These are phyloP conservation scores for Blakeslea trispora DNA, from an alignment of 371 early-diverging fungal genomes.

Conservation along the genomic window DNA sequence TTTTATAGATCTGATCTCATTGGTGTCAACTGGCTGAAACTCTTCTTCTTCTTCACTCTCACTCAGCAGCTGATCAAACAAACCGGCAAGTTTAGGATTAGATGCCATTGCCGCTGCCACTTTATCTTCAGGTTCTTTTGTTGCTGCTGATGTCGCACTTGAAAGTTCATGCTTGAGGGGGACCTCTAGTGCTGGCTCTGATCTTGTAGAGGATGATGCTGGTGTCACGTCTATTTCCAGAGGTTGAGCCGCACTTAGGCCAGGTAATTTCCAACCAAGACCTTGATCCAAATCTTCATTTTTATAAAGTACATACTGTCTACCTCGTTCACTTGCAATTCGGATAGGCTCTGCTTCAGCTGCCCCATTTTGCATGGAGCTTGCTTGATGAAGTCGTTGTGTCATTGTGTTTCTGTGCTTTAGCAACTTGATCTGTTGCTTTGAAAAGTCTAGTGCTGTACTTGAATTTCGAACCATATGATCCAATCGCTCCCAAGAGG, in stretches of 20 bases:
- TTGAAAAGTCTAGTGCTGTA: conserved; percentile 86
- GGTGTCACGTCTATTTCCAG: conserved; percentile 23
- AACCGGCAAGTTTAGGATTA: conserved; percentile 38
- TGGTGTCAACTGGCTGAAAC: neutral
- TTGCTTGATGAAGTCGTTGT: conserved; percentile 72
- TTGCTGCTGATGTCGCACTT: neutral
- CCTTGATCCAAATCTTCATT: conserved; percentile 71
- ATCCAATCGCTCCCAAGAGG: conserved; percentile 75
- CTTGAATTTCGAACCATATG: conserved; percentile 68
- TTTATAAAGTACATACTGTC: conserved; percentile 82
- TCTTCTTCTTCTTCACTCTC: conserved; percentile 18
- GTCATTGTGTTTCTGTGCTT: conserved; percentile 87
- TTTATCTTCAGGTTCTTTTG: conserved; percentile 21
- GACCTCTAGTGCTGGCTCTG: conserved; percentile 12
- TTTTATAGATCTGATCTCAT: conserved; percentile 11
- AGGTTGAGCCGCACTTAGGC: conserved; percentile 19
- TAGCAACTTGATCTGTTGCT: conserved; percentile 85
- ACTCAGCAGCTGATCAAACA: conserved; percentile 21
- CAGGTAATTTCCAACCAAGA: conserved; percentile 70
- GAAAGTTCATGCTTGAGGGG: neutral
- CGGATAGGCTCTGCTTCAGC: conserved; percentile 32
- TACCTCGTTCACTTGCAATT: conserved; percentile 80
- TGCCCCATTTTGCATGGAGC: conserved; percentile 38
- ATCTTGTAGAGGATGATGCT: neutral
- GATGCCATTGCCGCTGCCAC: conserved; percentile 33